Conservation (phyloP, 352 stramenopile genomes). For the Phytophthora uliginosa region DNA sequence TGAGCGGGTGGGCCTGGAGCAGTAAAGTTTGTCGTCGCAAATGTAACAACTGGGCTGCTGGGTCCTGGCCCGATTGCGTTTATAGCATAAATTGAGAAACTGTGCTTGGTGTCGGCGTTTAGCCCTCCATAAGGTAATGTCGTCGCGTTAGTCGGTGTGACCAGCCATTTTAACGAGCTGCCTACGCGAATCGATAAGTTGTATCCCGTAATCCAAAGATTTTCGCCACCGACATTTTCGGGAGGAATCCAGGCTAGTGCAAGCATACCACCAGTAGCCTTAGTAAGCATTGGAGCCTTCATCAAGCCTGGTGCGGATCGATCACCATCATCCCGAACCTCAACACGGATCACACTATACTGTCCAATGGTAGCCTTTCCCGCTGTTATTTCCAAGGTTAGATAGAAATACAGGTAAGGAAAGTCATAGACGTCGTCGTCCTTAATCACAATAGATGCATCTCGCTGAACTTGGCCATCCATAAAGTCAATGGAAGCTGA, state of each 20-base stretch:
- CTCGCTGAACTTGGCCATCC: conserved; percentile 37
- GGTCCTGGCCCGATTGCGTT: conserved; percentile 48
- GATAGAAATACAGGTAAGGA: conserved; percentile 56
- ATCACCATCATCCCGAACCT: conserved; percentile 63
- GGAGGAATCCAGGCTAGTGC: conserved; percentile 49
- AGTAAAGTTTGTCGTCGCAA: conserved; percentile 53
- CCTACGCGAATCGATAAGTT: conserved; percentile 30
- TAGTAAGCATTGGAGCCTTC: conserved; percentile 10
- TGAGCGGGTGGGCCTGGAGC: conserved; percentile 34
- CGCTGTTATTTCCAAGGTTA: conserved; percentile 36
- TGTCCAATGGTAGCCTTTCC: conserved; percentile 44
- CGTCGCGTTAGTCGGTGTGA: conserved; percentile 52
- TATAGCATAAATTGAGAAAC: conserved; percentile 46
- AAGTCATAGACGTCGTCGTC: conserved; percentile 62
- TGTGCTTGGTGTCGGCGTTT: conserved; percentile 36
- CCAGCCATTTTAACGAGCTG: conserved; percentile 13
- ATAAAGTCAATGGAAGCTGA: conserved; percentile 44
- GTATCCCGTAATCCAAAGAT: conserved; percentile 55
- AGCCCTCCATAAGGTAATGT: conserved; percentile 40
- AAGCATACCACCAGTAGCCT: conserved; percentile 61
- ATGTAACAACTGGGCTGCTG: conserved; percentile 18
- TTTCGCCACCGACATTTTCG: conserved; percentile 51
- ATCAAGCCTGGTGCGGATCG: conserved; percentile 49
- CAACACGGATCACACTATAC: conserved; percentile 39
- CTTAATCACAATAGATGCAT: conserved; percentile 42